A percentile compares a stretch with the other conserved stretches of the same genome.
phyloP scores from a whole-genome alignment of 202 grass and related monocot species.

The Setaria viridis region DNA sequence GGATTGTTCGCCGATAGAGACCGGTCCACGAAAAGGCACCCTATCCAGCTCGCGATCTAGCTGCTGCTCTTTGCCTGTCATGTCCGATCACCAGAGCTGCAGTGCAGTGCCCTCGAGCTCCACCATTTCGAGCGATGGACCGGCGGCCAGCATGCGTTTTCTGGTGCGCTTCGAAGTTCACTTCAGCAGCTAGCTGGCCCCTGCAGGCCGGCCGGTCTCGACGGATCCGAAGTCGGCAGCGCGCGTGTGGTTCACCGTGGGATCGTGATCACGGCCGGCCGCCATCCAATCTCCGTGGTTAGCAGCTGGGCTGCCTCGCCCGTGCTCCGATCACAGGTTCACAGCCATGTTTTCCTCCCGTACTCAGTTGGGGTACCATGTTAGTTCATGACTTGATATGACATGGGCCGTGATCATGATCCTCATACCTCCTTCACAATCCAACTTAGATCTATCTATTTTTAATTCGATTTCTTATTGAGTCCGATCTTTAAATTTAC shows the following conservation, averaged over 20 bases:
- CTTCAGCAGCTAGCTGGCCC: background rate
- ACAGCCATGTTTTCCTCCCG: background rate
- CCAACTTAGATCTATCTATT: no score
- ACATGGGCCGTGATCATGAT: no score
- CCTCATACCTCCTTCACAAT: no score
- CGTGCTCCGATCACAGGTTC: background rate
- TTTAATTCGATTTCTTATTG: no score
- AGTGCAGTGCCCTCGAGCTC: background rate
- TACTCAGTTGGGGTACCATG: background rate
- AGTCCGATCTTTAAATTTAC: no score
- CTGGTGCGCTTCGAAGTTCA: background rate
- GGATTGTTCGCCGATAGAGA: conserved; percentile 31
- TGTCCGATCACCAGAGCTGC: background rate
- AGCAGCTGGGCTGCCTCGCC: background rate
- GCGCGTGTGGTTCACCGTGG: background rate
- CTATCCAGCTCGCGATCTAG: background rate
- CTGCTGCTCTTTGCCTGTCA: background rate
- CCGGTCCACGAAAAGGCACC: no score
- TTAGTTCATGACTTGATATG: no score
- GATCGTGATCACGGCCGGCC: background rate
- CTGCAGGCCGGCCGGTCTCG: background rate
- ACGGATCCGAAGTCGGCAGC: conserved; percentile 19
- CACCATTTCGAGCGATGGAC: no score
- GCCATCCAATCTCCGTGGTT: background rate
- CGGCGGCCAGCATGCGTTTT: no score